Evolutionary conservation across 2,329 filamentous ascomycete genomes (phyloP).

Genomic region (Verticillium tricorpus): DNA sequence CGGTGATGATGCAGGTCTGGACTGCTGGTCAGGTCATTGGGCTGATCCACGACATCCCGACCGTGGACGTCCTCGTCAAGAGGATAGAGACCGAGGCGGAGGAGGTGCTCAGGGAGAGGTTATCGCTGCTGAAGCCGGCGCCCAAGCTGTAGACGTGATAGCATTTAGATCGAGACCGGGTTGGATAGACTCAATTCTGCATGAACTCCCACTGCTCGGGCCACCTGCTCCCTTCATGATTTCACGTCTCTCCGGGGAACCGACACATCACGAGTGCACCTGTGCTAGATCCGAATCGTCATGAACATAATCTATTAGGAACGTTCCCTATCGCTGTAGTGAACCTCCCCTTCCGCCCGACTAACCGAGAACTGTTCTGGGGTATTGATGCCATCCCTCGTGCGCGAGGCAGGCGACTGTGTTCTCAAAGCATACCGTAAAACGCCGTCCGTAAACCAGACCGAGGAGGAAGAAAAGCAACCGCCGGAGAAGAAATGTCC

Average conservation of each 20-base stretch:
- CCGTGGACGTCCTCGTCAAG: conserved; percentile 62
- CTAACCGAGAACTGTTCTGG: conserved; percentile 2
- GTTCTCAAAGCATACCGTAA: conserved; percentile 3
- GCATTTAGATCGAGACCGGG: background rate
- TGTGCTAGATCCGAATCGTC: background rate
- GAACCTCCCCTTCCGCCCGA: conserved; percentile 1
- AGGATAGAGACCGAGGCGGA: conserved; percentile 77
- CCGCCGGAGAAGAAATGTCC: background rate
- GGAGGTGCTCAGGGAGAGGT: conserved; percentile 56
- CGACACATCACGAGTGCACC: background rate
- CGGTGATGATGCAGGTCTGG: conserved; percentile 64
- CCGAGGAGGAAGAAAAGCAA: conserved; percentile 1
- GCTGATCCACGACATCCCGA: conserved; percentile 77
- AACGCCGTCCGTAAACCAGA: conserved; percentile 3
- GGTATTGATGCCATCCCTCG: conserved; percentile 5
- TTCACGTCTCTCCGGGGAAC: too few species aligned
- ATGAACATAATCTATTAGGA: conserved; percentile 2
- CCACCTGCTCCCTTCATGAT: too few species aligned
- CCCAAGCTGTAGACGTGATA: conserved; percentile 50
- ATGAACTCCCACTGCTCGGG: background rate
- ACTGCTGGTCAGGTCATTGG: conserved; percentile 95
- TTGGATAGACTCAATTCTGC: background rate
- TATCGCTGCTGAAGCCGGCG: conserved; percentile 47
- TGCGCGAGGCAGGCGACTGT: background rate
- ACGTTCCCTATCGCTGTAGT: background rate